phyloP scores from a whole-genome alignment of 2,329 filamentous ascomycete genomes.

The Ceratocystiopsis minuta region DNA sequence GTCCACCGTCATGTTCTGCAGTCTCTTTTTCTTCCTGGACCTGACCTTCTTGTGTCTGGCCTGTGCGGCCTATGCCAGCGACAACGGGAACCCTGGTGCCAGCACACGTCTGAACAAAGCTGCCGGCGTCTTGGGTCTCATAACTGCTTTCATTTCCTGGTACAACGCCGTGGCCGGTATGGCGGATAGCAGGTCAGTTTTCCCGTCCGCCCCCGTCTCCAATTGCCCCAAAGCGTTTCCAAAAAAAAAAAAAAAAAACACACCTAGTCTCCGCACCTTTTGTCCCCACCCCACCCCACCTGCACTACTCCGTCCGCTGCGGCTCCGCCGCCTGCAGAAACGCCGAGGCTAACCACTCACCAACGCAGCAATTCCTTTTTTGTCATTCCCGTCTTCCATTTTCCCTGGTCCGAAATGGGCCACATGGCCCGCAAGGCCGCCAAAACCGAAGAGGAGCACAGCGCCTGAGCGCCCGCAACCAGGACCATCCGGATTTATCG shows the following conservation, averaged over 20 bases:
- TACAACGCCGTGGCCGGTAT: constrained; percentile 75
- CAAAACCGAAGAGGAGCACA: constrained; percentile 23
- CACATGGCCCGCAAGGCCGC: constrained; percentile 31
- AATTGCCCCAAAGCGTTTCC: neutral
- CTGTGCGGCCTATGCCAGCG: constrained; percentile 37
- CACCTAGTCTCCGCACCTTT: neutral
- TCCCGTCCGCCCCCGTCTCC: neutral
- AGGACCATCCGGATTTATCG: too few relatives aligned
- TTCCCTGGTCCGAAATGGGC: constrained; percentile 80
- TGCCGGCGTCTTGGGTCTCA: constrained; percentile 62
- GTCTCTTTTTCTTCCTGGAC: constrained; percentile 61
- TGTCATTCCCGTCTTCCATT: constrained; percentile 78
- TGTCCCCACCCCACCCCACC: neutral
- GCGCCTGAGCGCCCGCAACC: too few relatives aligned
- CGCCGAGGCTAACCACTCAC: too few relatives aligned
- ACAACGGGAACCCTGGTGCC: constrained; percentile 30
- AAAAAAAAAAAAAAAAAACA: too few relatives aligned
- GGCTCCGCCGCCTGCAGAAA: too few relatives aligned
- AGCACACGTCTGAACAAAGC: constrained; percentile 41
- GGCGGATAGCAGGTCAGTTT: constrained; percentile 45
- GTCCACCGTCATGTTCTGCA: constrained; percentile 62
- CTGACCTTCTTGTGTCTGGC: constrained; percentile 57
- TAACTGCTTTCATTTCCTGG: constrained; percentile 71
- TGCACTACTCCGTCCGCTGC: too few relatives aligned
- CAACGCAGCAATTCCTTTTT: constrained; percentile 62